phyloP scores from a whole-genome alignment of 1,284 basidiomycete genomes.

The Cutaneotrichosporon cavernicola region DNA sequence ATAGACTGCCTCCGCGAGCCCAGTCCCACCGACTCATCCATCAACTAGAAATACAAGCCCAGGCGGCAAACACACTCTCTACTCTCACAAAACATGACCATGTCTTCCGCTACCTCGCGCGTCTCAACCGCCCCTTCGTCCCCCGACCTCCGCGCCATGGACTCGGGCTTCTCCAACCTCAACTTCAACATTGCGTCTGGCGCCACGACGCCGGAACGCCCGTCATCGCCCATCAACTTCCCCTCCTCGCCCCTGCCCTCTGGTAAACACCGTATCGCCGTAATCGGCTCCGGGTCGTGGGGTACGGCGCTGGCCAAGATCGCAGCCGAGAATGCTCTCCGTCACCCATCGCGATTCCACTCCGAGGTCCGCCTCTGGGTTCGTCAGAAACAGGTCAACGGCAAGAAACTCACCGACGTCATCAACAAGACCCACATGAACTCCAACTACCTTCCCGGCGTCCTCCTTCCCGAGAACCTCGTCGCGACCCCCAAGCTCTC shows the following conservation, averaged over 20 bases:
- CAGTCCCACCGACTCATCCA: not conserved
- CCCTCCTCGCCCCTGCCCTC: constrained; percentile 45
- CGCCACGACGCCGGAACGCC: constrained; percentile 44
- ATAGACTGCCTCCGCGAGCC: not conserved
- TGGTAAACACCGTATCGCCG: constrained; percentile 58
- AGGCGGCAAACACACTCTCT: constrained; percentile 4
- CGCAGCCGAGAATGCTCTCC: constrained; percentile 57
- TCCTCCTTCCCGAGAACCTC: constrained; percentile 58
- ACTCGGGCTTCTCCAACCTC: constrained; percentile 31
- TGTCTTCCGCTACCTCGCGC: constrained; percentile 14
- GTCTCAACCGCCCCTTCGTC: constrained; percentile 37
- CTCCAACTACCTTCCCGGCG: constrained; percentile 59
- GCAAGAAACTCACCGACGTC: constrained; percentile 58
- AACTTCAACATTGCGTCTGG: constrained; percentile 43
- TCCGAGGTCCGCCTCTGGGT: constrained; percentile 59
- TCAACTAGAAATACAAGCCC: constrained; percentile 1
- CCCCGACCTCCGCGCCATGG: constrained; percentile 28
- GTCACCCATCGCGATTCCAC: constrained; percentile 53
- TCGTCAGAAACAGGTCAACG: constrained; percentile 56
- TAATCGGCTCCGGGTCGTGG: constrained; percentile 59
- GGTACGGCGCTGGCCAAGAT: constrained; percentile 61
- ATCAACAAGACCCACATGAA: constrained; percentile 62
- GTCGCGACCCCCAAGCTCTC: constrained; percentile 57
- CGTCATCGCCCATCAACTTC: constrained; percentile 41
- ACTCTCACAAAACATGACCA: not conserved